Evolutionary conservation across 257 asterid genomes (phyloP).

Genomic region (Craterostigma plantagineum): DNA sequence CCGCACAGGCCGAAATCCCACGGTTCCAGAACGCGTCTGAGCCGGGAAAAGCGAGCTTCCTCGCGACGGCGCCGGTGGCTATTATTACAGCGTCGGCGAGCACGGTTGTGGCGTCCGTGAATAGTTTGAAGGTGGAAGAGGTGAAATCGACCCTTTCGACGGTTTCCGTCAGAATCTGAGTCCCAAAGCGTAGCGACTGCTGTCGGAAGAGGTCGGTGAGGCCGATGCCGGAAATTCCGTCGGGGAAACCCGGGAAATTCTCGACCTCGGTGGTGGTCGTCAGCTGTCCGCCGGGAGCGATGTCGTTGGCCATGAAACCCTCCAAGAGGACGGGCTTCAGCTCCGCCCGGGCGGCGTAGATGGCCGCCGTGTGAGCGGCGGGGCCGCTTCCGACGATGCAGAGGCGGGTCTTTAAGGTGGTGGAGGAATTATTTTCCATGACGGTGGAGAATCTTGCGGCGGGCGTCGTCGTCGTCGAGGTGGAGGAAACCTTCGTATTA

Average conservation of each 20-base stretch:
- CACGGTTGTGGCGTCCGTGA: slow-evolving; percentile 39
- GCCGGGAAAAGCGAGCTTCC: slow-evolving; percentile 49
- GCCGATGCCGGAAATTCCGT: slow-evolving; percentile 57
- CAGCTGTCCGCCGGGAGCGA: slow-evolving; percentile 94
- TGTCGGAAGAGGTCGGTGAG: slow-evolving; percentile 54
- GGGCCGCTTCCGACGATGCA: slow-evolving; percentile 95
- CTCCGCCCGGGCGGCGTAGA: slow-evolving; percentile 86
- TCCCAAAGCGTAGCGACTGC: slow-evolving; percentile 53
- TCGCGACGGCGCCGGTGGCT: slow-evolving; percentile 86
- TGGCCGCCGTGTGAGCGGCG: slow-evolving; percentile 97
- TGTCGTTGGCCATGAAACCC: slow-evolving; percentile 97
- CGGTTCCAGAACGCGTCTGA: slow-evolving; percentile 75
- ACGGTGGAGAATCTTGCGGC: slow-evolving; percentile 16
- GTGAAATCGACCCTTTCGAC: slow-evolving; percentile 56
- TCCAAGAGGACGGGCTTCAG: slow-evolving; percentile 82
- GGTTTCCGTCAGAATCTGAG: slow-evolving; percentile 56
- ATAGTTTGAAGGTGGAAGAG: slow-evolving; percentile 36
- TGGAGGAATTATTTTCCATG: slow-evolving; percentile 38
- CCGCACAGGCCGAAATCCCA: slow-evolving; percentile 92
- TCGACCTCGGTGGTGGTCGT: slow-evolving; percentile 93
- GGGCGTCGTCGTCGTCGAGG: slow-evolving; percentile 22
- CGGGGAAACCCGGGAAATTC: slow-evolving; percentile 89
- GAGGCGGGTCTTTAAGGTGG: slow-evolving; percentile 49
- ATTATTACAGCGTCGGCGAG: slow-evolving; percentile 63
- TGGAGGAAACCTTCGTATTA: too few relatives aligned